Evolutionary conservation across 2,329 filamentous ascomycete species (phyloP), one percentile per base, ranked within the genome.

Genomic region (Alternaria infectoria): DNA sequence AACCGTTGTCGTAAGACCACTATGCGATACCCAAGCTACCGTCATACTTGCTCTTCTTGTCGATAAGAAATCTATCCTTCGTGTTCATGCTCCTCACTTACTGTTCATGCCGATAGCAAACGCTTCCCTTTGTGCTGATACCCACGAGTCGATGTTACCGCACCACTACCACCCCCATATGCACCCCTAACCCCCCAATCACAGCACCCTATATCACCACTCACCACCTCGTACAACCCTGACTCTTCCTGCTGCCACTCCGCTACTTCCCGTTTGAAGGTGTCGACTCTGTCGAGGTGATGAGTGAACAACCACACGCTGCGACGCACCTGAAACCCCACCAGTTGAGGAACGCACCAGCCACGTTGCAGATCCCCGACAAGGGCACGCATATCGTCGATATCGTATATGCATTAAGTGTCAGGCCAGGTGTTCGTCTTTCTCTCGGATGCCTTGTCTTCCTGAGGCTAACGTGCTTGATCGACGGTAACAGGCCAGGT

Each of bases 291-390:
- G 32, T 36, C 19, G 32, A 19, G 40, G 56, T 55, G 59, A 46
- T 61, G 62, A n/a, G 54, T 64, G 66, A 56, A 10, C 25, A 32
- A 32, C 8, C 45, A 5, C 36, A 55, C 32, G 50, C 66, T 32
- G 68, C 67, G 68, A 72, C 69, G 54, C 15, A 45, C 11, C 57
- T 72, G 69, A 72, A 72, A 72, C 68, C 57, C 21, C 60, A 51
- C 60, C 43, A 40, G 69, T 52, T 66, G 54, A 64, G 52, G 55
- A 52, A 54, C 56, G 64, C 64, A 69, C 54, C 60, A 66, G 54
- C 47, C 21, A 25, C 9, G 56, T 61, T 56, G 45, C 61, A 59
- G 30, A 25, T 59, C 52, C 50, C 23, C 59, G 30, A 4, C 36
- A 55, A 32, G 32, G n/a, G 21, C 28, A 30, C 28, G 28, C 28